phyloP scores from a whole-genome alignment of 768 basidiomycete genomes.

The Rhodotorula graminis region DNA sequence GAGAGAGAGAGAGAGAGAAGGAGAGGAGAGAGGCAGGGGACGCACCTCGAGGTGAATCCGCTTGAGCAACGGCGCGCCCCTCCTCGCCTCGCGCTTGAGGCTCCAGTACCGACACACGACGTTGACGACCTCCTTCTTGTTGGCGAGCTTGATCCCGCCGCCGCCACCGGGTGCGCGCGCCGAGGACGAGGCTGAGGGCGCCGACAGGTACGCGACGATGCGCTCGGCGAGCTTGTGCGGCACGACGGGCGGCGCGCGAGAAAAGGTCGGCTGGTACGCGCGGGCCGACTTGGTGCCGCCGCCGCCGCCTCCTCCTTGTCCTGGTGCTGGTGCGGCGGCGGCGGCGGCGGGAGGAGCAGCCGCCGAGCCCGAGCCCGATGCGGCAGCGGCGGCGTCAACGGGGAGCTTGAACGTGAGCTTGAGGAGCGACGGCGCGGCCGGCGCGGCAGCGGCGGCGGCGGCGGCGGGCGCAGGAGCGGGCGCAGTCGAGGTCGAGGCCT shows the following conservation, averaged over 20 bases:
- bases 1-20: too few relatives aligned
- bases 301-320: constrained; percentile 64
- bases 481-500: background rate
- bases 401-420: constrained; percentile 13
- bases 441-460: background rate
- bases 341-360: too few relatives aligned
- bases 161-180: too few relatives aligned
- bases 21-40: too few relatives aligned
- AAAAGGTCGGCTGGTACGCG: constrained; percentile 26
- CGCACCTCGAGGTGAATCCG: constrained; percentile 76
- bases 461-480: background rate
- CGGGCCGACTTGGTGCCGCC: constrained; percentile 60
- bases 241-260: constrained; percentile 74
- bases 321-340: constrained; percentile 56
- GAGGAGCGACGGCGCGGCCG: background rate
- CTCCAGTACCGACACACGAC: constrained; percentile 91
- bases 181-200: too few relatives aligned
- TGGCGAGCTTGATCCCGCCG: constrained; percentile 59
- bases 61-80: constrained; percentile 90
- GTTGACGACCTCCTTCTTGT: constrained; percentile 70
- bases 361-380: too few relatives aligned
- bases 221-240: constrained; percentile 77
- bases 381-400: background rate
- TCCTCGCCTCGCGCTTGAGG: constrained; percentile 82
- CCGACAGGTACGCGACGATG: constrained; percentile 67